These are phyloP conservation scores for Knufia petricola DNA, from an alignment of 2,329 filamentous ascomycete species.

Conservation along the genomic window DNA sequence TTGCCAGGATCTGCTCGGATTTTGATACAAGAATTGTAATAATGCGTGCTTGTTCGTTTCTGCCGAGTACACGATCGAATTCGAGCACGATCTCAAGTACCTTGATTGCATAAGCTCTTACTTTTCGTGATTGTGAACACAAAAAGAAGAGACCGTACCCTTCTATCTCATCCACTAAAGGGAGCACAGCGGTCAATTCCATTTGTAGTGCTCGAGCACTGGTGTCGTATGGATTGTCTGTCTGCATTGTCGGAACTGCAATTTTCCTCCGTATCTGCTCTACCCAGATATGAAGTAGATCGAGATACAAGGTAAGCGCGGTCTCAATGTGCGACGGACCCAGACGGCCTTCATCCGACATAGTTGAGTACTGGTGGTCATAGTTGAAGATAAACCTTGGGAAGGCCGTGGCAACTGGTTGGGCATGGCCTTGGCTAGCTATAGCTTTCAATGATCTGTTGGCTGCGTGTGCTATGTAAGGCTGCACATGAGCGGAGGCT, in stretches of 20 bases:
- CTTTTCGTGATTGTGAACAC: conserved; percentile 85
- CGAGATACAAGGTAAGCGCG: conserved; percentile 83
- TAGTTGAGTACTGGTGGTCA: conserved; percentile 91
- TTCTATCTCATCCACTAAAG: conserved; percentile 92
- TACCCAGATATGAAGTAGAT: conserved; percentile 92
- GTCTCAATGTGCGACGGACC: conserved; percentile 90
- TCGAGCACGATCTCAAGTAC: conserved; percentile 86
- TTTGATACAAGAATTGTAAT: conserved; percentile 90
- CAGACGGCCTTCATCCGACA: conserved; percentile 95
- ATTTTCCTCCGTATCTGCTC: conserved; percentile 87
- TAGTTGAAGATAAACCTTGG: conserved; percentile 98
- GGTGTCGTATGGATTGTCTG: conserved; percentile 41
- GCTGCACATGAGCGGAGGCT: conserved; percentile 88
- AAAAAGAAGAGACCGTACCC: conserved; percentile 95
- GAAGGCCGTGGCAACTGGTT: conserved; percentile 94
- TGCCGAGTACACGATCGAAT: conserved; percentile 80
- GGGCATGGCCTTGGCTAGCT: conserved; percentile 81
- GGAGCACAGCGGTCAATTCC: conserved; percentile 78
- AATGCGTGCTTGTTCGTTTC: conserved; percentile 65
- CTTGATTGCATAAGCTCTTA: conserved; percentile 82
- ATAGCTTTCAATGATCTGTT: conserved; percentile 91
- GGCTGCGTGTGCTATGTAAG: conserved; percentile 84
- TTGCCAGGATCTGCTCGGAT: conserved; percentile 77
- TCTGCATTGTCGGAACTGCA: conserved; percentile 58
- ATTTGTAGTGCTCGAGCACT: conserved; percentile 57